Base-by-base conservation (phyloP, 805 yeast genomes). In the Ogataea philodendri region DNA sequence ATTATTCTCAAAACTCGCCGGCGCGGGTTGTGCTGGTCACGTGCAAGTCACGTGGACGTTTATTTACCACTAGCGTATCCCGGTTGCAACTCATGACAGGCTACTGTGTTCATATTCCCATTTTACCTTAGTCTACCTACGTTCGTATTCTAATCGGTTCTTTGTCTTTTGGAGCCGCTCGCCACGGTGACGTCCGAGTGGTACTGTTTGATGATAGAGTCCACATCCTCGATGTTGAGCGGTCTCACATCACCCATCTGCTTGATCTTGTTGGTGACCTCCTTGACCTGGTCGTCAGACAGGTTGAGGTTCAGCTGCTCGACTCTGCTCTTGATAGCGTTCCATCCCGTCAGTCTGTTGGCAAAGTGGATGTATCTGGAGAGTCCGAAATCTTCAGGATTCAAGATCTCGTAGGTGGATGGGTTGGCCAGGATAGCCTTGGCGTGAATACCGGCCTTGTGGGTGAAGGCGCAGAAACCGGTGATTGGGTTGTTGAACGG, bases 381-480 rank as follows among this genome's bases (percentile, higher is more conserved):
- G 60, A 90, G 77, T 61, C 98, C 98, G 57, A 90, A 90, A 67
- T 90, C 98, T 18, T 83, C 69, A 39, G 98, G 98, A 62, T 84
- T 84, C 62, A 90, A 74, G 57, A 90, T 90, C 72, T 90, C 98
- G 65, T 90, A 90, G n/a, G 97, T 93, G 30, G 96, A 87, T 45
- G 98, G 98, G 69, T 90, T 93, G 41, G 98, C 98, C 49, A 90
- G 76, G 52, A 90, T 90, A 39, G 97, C 97, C 74, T 93, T 90
- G 55, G 98, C 97, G 64, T 90, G 98, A 62, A 90, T 89, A 66
- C 98, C 98, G 41, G 98, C 98, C 75, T 90, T 90, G 72, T 90
- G 98, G 42, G 98, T 90, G 71, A 90, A 90, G 29, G 98, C 98
- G 73, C 97, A 93, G 82, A 93, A 93, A 21, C 98, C 98, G 26